A percentile compares a stretch with the other conserved stretches of the same genome.
These are phyloP conservation scores for Capsicum baccatum DNA, from an alignment of 257 asterid genomes.

Conservation along the genomic window DNA sequence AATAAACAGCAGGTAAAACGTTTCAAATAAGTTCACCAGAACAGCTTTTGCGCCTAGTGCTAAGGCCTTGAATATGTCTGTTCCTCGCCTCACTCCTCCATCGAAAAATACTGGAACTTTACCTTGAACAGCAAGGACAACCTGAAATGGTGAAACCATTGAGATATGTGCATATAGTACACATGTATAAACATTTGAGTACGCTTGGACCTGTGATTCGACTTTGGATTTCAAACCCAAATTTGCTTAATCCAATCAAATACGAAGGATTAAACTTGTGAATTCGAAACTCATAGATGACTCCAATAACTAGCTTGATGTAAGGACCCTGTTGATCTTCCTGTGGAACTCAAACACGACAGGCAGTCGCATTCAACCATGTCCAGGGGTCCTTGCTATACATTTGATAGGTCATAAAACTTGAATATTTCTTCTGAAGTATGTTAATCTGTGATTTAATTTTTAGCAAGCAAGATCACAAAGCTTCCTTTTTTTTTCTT, in stretches of 20 bases:
- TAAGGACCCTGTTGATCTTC: neutral
- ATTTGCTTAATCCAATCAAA: neutral
- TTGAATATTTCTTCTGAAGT: neutral
- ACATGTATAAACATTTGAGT: neutral
- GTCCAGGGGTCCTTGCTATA: slow-evolving; percentile 5
- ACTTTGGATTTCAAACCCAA: neutral
- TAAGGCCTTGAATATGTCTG: slow-evolving; percentile 72
- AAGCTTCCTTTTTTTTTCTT: neutral
- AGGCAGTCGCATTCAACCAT: neutral
- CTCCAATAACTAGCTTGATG: neutral
- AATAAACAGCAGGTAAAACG: neutral
- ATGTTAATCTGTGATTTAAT: neutral
- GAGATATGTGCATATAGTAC: neutral
- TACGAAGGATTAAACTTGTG: neutral
- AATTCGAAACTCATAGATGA: neutral
- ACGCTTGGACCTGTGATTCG: neutral
- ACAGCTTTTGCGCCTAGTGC: slow-evolving; percentile 76
- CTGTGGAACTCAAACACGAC: slow-evolving; percentile 1
- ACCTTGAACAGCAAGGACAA: slow-evolving; percentile 59
- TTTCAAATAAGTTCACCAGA: slow-evolving; percentile 45
- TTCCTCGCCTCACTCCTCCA: slow-evolving; percentile 76
- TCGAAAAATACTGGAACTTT: slow-evolving; percentile 62
- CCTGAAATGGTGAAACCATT: slow-evolving; percentile 41
- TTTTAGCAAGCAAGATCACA: neutral
- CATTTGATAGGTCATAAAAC: neutral